Base-by-base conservation (phyloP, 768 basidiomycete genomes). In the Hemileccinum rubropunctum region DNA sequence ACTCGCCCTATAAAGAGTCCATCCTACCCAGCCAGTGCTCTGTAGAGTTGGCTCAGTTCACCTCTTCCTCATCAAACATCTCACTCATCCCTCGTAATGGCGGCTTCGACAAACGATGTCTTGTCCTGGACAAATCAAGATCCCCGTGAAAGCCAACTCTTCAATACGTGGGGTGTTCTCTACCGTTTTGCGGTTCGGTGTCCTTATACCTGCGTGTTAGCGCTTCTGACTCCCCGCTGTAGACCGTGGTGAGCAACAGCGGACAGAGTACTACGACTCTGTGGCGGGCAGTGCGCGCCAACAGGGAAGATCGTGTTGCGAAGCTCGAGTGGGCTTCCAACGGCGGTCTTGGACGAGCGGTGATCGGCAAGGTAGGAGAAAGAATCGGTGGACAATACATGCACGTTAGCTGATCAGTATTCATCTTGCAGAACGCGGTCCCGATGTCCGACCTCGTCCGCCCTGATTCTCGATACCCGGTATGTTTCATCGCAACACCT, bases 81-180 rank as follows among this genome's bases (percentile, higher is more conserved):
- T 54, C 58, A 61, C 53, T 41, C 72, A 73, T 61, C 48, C 18
- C 32, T 63, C 59, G 63, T 54, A 53, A 82, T 82, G 80, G 63
- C 77, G 41, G 70, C 76, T 59, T 62, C 76, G 49, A 73, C 79
- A 50, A 79, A 82, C 69, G 88, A 91, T 52, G 75, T 89, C 42
- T 80, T 91, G 66, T 88, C 84, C 47, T 93, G 90, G 90, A 91
- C 90, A 40, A 89, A 85, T 70, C 83, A 86, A 59, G 89, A 92
- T 68, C 85, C 88, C 59, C 84, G 88, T 42, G 84, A 90, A 67
- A 92, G 91, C 61, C 75, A 81, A 45, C 77, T 93, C 51, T 92
- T 91, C 73, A 89, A 87, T 62, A 78, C 82, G 28, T 88, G 83
- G 80, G 88, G 88, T 51, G 77, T 88, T 47, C 73, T 87, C 56